These are phyloP conservation scores for Oryza nivara DNA, from an alignment of 176 grass and related monocot species.

Conservation along the genomic window DNA sequence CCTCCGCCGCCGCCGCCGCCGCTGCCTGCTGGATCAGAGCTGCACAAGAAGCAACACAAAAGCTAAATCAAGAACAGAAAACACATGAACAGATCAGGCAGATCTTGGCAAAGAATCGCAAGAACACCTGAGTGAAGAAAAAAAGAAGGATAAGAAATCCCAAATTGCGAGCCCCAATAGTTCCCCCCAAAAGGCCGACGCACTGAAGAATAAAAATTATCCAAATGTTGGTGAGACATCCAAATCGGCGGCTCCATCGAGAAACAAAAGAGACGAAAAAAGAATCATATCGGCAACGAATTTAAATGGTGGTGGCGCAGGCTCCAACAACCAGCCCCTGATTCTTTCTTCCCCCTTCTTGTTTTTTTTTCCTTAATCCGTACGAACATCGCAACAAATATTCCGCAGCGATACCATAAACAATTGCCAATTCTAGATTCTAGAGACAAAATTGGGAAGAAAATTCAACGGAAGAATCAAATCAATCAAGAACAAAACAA, in stretches of 20 bases:
- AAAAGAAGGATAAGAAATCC: background rate
- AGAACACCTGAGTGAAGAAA: background rate
- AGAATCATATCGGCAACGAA: conserved; percentile 25
- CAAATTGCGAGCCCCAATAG: background rate
- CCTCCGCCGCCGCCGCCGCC: background rate
- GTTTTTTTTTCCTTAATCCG: background rate
- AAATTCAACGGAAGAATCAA: background rate
- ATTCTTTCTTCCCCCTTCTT: conserved; percentile 3
- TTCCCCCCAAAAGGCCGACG: background rate
- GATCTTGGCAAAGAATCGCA: conserved; percentile 3
- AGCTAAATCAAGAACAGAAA: background rate
- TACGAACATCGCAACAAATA: conserved; percentile 39
- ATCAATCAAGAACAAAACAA: background rate
- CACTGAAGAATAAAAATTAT: background rate
- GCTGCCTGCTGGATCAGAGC: conserved; percentile 21
- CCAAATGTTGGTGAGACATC: conserved; percentile 35
- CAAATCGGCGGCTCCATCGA: conserved; percentile 41
- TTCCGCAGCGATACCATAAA: conserved; percentile 2
- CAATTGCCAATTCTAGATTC: conserved; percentile 3
- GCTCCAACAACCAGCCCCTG: conserved; percentile 31
- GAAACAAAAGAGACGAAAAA: conserved; percentile 23
- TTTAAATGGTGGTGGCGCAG: conserved; percentile 37
- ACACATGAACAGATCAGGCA: background rate
- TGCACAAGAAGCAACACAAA: conserved; percentile 14
- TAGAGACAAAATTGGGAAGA: background rate